These are phyloP conservation scores for Talaromyces atroroseus DNA, from an alignment of 2,329 filamentous ascomycete species.

Conservation along the genomic window DNA sequence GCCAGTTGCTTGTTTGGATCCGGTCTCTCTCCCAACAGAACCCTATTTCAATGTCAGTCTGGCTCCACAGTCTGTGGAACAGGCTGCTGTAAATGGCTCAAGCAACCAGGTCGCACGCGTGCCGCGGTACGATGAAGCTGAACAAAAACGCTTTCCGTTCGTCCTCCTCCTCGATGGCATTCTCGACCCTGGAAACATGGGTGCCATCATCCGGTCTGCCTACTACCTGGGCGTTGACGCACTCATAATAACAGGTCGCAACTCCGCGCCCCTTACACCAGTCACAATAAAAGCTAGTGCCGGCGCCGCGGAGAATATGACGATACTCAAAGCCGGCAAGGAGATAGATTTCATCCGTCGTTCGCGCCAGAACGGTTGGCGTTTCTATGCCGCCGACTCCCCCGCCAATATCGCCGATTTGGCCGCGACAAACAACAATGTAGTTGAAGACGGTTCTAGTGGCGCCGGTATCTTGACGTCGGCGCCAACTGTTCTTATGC, in stretches of 20 bases:
- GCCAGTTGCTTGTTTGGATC: constrained; percentile 57
- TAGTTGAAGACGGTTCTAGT: neutral
- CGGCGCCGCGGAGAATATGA: constrained; percentile 76
- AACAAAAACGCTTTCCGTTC: constrained; percentile 32
- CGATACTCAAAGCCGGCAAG: constrained; percentile 64
- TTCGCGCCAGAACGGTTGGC: constrained; percentile 70
- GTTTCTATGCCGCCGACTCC: constrained; percentile 68
- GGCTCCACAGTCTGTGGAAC: constrained; percentile 67
- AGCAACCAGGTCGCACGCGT: constrained; percentile 44
- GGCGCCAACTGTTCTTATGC: constrained; percentile 69
- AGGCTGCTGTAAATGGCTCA: constrained; percentile 66
- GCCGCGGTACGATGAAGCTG: constrained; percentile 17
- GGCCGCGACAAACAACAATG: constrained; percentile 8
- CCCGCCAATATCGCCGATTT: constrained; percentile 25
- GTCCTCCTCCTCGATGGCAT: constrained; percentile 42
- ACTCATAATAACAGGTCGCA: constrained; percentile 67
- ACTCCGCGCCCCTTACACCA: constrained; percentile 68
- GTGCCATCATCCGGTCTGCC: constrained; percentile 80
- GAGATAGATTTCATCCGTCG: constrained; percentile 63
- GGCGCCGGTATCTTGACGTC: constrained; percentile 40
- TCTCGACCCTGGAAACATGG: constrained; percentile 82
- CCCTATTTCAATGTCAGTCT: constrained; percentile 56
- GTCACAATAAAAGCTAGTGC: constrained; percentile 81
- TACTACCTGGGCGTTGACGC: constrained; percentile 88
- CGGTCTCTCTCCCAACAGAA: constrained; percentile 41